Conservation (phyloP, 495 filamentous ascomycete species). For the Clavariopsis aquatica region DNA sequence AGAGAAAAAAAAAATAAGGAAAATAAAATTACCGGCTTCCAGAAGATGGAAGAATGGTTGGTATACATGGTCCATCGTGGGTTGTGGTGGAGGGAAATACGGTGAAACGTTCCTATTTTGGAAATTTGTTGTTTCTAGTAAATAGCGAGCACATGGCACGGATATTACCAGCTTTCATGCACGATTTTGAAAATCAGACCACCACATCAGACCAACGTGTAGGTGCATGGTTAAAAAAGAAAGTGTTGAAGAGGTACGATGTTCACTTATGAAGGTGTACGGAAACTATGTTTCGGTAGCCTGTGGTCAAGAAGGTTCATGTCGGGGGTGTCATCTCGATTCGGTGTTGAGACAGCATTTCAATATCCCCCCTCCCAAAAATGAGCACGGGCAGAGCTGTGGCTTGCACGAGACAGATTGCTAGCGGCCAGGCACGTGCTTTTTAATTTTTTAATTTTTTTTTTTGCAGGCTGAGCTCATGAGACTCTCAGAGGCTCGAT, state of each 20-base stretch:
- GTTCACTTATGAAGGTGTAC: neutral
- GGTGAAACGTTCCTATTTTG: neutral
- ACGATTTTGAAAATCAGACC: neutral
- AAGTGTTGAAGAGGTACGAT: neutral
- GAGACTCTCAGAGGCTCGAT: neutral
- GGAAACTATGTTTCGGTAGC: neutral
- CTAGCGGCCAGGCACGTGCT: conserved; percentile 17
- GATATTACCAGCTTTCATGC: neutral
- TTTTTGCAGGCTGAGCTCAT: neutral
- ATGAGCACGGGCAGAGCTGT: conserved; percentile 3
- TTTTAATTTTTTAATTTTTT: too few relatives aligned
- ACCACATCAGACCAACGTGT: neutral
- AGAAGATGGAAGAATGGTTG: neutral
- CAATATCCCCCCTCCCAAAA: neutral
- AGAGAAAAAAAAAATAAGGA: too few relatives aligned
- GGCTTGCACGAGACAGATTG: conserved; percentile 17
- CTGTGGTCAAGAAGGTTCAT: neutral
- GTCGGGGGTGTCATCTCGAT: neutral
- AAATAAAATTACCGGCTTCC: neutral
- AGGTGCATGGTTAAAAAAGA: neutral
- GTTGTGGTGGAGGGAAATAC: neutral
- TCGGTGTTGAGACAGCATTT: neutral
- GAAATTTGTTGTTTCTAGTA: neutral
- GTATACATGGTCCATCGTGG: neutral
- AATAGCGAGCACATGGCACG: neutral